Evolutionary conservation across 768 basidiomycete species (phyloP), one percentile per base, ranked within the genome.

Genomic region (Leccinum incarnatum): DNA sequence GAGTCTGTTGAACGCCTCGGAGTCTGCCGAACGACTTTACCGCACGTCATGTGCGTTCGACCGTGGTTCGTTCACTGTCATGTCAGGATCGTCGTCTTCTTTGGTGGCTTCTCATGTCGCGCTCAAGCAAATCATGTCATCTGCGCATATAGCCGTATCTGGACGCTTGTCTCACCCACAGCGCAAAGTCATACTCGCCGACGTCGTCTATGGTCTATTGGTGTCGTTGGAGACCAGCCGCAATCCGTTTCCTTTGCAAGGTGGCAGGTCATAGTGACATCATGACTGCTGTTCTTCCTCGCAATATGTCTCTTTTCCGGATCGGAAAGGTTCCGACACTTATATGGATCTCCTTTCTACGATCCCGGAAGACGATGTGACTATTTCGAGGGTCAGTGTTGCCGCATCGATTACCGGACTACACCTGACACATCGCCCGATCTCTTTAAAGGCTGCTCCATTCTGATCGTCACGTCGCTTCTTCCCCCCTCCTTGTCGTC

Each of bases 51-150:
- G 40, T 11, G 47, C 0, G 34, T 64, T 68, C 67, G 55, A 32
- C 14, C 0, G 54, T 40, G 46, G 42, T 46, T 59, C 45, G 46
- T 51, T 62, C 17, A 37, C 17, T 60, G 67, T 65, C 65, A 2
- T 63, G 67, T 60, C 63, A 49, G 27, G 67, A 68, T 68, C 56
- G 68, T 58, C 68, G 52, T 30, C 67, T 68, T 69, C 68, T 51
- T 52, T 57, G 54, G 46, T 69, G 65, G 53, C 58, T 60, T 56
- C 55, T 36, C 50, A 1, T 51, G 5, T 40, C 0, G 32, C 15
- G 3, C 25, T 36, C 40, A 36, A 49, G 59, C 53, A 53, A 61
- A 67, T 67, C 62, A 45, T n/a, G 32, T 7, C 45, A 37, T 47
- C 9, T 34, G 25, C 12, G 29, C 46, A 56, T 65, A 59, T 62